Evolutionary conservation across 805 yeast species (phyloP).

Genomic region (Saccharomycopsis capsularis): DNA sequence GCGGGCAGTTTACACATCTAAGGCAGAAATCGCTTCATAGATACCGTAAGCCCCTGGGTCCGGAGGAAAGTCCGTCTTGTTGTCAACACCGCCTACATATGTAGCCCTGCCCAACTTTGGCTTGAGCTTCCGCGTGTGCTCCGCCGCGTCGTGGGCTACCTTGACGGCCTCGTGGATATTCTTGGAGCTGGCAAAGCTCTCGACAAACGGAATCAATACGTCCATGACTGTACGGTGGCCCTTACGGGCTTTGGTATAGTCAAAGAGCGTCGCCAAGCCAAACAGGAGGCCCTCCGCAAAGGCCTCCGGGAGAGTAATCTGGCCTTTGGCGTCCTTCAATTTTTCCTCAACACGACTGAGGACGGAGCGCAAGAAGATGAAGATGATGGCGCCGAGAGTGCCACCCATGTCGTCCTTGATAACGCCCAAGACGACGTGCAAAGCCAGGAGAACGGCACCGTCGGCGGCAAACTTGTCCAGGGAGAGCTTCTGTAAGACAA

Average conservation of each 20-base stretch:
- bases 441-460: constrained; percentile 51
- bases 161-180: constrained; percentile 53
- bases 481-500: constrained; percentile 5
- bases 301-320: constrained; percentile 26
- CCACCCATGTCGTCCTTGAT: constrained; percentile 96
- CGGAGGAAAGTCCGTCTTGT: constrained; percentile 48
- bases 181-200: constrained; percentile 43
- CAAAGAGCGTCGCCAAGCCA: constrained; percentile 69
- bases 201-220: constrained; percentile 81
- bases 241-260: constrained; percentile 79
- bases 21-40: constrained; percentile 13
- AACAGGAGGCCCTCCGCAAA: constrained; percentile 42
- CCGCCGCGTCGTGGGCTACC: constrained; percentile 73
- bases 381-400: constrained; percentile 89
- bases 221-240: constrained; percentile 90
- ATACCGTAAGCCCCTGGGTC: constrained; percentile 73
- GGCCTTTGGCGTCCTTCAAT: constrained; percentile 25
- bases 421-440: constrained; percentile 65
- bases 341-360: constrained; percentile 7
- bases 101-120: constrained; percentile 93
- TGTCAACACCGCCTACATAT: constrained; percentile 60
- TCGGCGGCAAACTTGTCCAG: constrained; percentile 4
- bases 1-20: constrained; percentile 26
- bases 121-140: constrained; percentile 59
- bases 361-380: constrained; percentile 61